Evolutionary conservation across 2,329 filamentous ascomycete species (phyloP).

Genomic region (Xylariales sp.): DNA sequence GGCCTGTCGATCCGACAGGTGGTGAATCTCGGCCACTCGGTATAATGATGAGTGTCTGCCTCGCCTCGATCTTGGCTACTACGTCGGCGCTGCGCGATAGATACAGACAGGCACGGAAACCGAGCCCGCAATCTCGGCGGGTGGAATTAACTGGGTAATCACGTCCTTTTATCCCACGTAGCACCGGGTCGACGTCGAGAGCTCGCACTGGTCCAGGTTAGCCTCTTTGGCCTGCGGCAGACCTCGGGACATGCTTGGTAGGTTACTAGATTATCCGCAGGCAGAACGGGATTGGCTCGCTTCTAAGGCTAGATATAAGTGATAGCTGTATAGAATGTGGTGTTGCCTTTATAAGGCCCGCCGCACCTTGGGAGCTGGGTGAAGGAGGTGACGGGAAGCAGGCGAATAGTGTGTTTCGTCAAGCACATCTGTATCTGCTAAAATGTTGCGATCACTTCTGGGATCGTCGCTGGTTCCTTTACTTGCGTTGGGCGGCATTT

Average conservation of each 20-base stretch:
- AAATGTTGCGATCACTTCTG: conserved; percentile 38
- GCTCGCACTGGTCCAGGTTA: neutral
- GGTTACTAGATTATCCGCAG: conserved; percentile 18
- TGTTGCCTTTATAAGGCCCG: neutral
- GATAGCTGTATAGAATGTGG: conserved; percentile 15
- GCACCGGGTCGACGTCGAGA: conserved; percentile 2
- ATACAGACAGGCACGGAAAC: neutral
- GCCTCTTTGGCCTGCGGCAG: conserved; percentile 12
- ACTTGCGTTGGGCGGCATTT: conserved; percentile 42
- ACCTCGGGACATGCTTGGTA: conserved; percentile 21
- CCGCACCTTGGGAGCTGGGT: neutral
- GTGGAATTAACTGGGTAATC: conserved; percentile 18
- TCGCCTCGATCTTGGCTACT: neutral
- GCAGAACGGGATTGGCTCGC: conserved; percentile 32
- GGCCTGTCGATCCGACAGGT: conserved; percentile 36
- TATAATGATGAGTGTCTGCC: conserved; percentile 35
- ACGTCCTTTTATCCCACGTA: conserved; percentile 29
- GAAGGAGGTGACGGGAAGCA: neutral
- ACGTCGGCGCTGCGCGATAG: neutral
- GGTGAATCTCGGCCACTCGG: conserved; percentile 44
- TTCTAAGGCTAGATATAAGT: neutral
- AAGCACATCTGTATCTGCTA: conserved; percentile 7
- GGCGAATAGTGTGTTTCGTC: conserved; percentile 13
- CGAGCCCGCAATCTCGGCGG: conserved; percentile 12
- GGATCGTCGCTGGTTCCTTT: conserved; percentile 41